Base-by-base conservation (phyloP, 2,329 filamentous ascomycete genomes). In the Phaeosphaeria sp. region DNA sequence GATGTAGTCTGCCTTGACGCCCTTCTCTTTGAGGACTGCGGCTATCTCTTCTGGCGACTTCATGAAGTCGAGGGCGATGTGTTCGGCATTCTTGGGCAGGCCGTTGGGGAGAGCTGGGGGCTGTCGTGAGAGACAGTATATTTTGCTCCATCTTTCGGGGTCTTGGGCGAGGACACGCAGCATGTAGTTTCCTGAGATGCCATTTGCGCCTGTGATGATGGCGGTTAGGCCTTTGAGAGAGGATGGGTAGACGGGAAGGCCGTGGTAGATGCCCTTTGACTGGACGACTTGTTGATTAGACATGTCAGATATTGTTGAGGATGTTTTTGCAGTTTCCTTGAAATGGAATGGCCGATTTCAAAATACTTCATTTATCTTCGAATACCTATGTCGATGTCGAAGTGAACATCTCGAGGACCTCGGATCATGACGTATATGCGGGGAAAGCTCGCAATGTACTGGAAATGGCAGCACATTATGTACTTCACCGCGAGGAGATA, bases 161-260 rank as follows among this genome's bases (percentile, higher is more conserved):
- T 75, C 73, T 36, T 82, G 75, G 17, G 77, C 73, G 2, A 86
- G 75, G 0, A 80, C 82, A 11, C 80, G 80, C 49, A 85, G 71
- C 71, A 83, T 84, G 65, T 83, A 78, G 58, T 81, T 78, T 1
- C 83, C 83, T 0, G 81, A 84, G 25, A 86, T 82, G 8, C 83
- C 84, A 76, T 84, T 85, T 51, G 82, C 81, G 6, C 83, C 83
- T 0, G 82, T 84, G 39, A 86, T 77, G 45, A 86, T 81, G 2
- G 83, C 83, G 0, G 81, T 83, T 22, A 84, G 75, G 20, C 73
- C 76, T 59, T 79, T 78, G 53, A 79, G 63, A 0, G 75, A 71
- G 3, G 66, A 47, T n/a, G 79, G 73, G 57, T 79, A 83, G 13
- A 78, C 77, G 0, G 83, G 82, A 0, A 85, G 76, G 55, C 79